A percentile compares a stretch with the other conserved stretches of the same genome.
phyloP scores from a whole-genome alignment of 192 early-diverging fungal species.

The Coemansia sp. region DNA sequence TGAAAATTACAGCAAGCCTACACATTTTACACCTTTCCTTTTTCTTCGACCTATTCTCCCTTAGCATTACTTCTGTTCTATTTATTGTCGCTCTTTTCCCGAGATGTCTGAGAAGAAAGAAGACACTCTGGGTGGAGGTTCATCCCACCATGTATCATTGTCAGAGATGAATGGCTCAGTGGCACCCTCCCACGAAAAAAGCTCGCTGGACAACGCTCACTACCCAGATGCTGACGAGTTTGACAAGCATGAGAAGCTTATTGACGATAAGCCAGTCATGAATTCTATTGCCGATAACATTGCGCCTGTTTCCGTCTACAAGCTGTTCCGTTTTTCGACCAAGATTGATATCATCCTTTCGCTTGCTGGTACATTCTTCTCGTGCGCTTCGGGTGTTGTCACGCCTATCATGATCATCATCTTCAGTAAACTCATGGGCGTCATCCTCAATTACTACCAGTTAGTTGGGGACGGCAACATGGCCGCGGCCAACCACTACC shows the following conservation, averaged over 20 bases:
- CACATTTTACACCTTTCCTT: not conserved
- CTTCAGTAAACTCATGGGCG: constrained; percentile 15
- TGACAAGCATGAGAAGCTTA: constrained; percentile 10
- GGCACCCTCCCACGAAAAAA: constrained; percentile 7
- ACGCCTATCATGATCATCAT: constrained; percentile 38
- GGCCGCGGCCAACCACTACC: constrained; percentile 22
- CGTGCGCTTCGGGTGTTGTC: constrained; percentile 44
- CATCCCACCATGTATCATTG: constrained; percentile 10
- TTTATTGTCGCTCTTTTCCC: not conserved
- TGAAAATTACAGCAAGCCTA: not conserved
- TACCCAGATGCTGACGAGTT: constrained; percentile 6
- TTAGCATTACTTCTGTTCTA: not conserved
- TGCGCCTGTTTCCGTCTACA: constrained; percentile 50
- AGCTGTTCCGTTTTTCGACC: constrained; percentile 74
- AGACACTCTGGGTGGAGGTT: not conserved
- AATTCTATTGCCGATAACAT: constrained; percentile 1
- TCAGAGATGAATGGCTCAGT: constrained; percentile 4
- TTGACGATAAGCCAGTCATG: not conserved
- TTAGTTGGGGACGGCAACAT: constrained; percentile 2
- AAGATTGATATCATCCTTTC: constrained; percentile 59
- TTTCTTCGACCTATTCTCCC: not conserved
- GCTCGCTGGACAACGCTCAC: not conserved
- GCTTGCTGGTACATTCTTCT: constrained; percentile 48
- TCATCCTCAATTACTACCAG: constrained; percentile 10
- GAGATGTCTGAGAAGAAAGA: constrained; percentile 15